phyloP scores from a whole-genome alignment of 768 basidiomycete species.

The Cystofilobasidium macerans region DNA sequence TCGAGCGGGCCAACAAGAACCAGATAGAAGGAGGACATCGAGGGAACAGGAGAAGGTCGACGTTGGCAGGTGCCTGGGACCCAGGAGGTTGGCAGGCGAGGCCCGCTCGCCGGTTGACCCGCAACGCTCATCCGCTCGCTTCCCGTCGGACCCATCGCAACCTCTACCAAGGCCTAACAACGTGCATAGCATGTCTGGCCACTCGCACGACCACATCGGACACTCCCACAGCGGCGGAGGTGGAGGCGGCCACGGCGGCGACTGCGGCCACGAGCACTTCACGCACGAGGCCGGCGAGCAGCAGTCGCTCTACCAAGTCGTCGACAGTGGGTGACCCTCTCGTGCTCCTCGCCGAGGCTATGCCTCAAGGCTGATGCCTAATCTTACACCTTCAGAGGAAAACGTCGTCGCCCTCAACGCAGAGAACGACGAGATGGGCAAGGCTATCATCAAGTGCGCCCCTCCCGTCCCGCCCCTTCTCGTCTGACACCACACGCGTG shows the following conservation, averaged over 20 bases:
- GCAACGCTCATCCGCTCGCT: too few relatives aligned
- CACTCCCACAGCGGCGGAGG: constrained; percentile 15
- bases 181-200: constrained; percentile 10
- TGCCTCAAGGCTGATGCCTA: too few relatives aligned
- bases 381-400: too few relatives aligned
- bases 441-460: constrained; percentile 22
- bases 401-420: constrained; percentile 24
- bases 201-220: not conserved
- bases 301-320: constrained; percentile 8
- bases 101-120: too few relatives aligned
- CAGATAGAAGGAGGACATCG: constrained; percentile 36
- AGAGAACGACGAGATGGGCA: constrained; percentile 19
- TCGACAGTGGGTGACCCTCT: constrained; percentile 14
- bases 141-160: not conserved
- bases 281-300: constrained; percentile 7
- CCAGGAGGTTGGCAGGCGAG: too few relatives aligned
- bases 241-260: constrained; percentile 10
- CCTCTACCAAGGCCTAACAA: not conserved
- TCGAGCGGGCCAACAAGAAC: constrained; percentile 42
- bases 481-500: too few relatives aligned
- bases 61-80: too few relatives aligned
- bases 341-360: not conserved
- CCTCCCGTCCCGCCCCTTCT: not conserved
- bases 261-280: constrained; percentile 19
- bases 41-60: not conserved